Evolutionary conservation across 1,139 yeast species (phyloP), one percentile per base, ranked within the genome.

Genomic region (Suhomyces bolitotheri): DNA sequence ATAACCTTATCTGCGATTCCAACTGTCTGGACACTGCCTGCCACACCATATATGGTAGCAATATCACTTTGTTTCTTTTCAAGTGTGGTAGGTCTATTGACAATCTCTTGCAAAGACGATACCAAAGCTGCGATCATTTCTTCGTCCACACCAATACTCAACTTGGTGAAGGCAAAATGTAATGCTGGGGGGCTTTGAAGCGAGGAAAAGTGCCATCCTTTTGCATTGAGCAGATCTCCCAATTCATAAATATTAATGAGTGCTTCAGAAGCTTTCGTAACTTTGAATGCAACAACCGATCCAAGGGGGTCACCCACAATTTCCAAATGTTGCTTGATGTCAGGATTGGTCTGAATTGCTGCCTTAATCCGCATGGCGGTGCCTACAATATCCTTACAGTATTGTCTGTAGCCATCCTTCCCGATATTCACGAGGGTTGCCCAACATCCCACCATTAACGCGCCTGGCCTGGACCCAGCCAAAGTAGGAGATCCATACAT

Each of bases 391-490:
- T 77, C 79, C 38, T 60, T 62, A 46, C 96, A 83, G 3, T 81
- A 74, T 41, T 80, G 56, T 7, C 62, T 66, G 58, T 92, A 92
- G 0, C 97, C 97, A 10, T 77, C 76, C 39, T 76, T 79, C 25
- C 98, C 98, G 39, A 89, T 71, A 45, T 73, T 71, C 33, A 90
- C 63, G 69, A 92, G 65, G 0, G 97, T 89, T 1, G 96, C 95
- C 97, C 97, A 92, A 57, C 97, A 90, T 0, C 97, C 97, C 11
- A 85, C 97, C 74, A 89, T 86, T 33, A 92, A 68, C 0, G 97
- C 97, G 35, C 98, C 98, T 0, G 97, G 97, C 46, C 97, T 78
- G 7, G 96, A 87, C 1, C 98, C 98, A 0, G 97, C 97, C 34
- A 92, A 66, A 0, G 97, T 92, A 2, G 97, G 97, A 0, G 97